Conservation (phyloP, 495 filamentous ascomycete genomes). For the Daldinia childiae region DNA sequence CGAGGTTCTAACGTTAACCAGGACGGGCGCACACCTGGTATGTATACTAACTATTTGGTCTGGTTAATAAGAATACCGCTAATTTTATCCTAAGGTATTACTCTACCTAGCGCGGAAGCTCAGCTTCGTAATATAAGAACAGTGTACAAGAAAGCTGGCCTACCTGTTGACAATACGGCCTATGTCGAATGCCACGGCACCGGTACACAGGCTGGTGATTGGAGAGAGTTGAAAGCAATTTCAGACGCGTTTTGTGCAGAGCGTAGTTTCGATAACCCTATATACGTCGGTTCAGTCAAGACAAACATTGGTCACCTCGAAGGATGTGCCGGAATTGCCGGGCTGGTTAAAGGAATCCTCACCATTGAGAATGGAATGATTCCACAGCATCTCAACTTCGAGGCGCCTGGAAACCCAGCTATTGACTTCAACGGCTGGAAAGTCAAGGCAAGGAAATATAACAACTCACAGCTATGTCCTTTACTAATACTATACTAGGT, state of each 20-base stretch:
- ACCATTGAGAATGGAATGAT: constrained; percentile 62
- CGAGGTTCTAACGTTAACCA: constrained; percentile 66
- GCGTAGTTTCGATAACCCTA: constrained; percentile 43
- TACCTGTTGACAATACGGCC: constrained; percentile 52
- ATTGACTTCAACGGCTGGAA: constrained; percentile 49
- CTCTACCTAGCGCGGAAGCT: constrained; percentile 44
- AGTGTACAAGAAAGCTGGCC: constrained; percentile 52
- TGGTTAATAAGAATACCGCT: constrained; percentile 5
- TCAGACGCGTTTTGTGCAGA: constrained; percentile 53
- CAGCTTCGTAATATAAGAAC: constrained; percentile 63
- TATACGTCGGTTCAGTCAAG: constrained; percentile 52
- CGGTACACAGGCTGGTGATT: constrained; percentile 65
- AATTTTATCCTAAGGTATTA: constrained; percentile 43
- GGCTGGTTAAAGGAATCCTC: constrained; percentile 60
- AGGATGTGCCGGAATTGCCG: constrained; percentile 55
- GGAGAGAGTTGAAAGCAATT: constrained; percentile 61
- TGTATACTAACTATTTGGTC: not conserved
- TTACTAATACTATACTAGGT: constrained; percentile 21
- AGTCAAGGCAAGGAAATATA: constrained; percentile 41
- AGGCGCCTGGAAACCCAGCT: constrained; percentile 53
- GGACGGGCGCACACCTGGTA: constrained; percentile 59
- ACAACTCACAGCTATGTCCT: not conserved
- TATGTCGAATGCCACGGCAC: constrained; percentile 62
- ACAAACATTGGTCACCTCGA: constrained; percentile 58
- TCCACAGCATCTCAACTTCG: constrained; percentile 54